Evolutionary conservation across 73 alveolate genomes (phyloP).

Genomic region (Tetrahymena thermophila): DNA sequence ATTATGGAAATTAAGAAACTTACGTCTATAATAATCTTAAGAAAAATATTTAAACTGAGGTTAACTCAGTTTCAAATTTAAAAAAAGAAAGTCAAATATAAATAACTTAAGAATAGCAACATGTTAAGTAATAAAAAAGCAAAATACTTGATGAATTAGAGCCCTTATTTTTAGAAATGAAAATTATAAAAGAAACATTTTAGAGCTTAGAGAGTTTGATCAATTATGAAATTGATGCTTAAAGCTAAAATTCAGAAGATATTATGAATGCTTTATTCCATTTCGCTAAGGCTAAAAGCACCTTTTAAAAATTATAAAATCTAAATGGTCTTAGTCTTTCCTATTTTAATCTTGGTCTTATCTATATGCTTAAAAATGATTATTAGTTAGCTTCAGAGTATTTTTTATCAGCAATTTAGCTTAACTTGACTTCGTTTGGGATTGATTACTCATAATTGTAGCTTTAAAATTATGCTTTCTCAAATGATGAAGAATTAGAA

Average conservation of each 20-base stretch:
- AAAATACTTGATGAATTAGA: background rate
- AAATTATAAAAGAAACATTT: background rate
- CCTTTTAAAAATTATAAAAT: background rate
- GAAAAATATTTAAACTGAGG: too few relatives aligned
- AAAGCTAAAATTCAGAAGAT: background rate
- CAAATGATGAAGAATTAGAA: background rate
- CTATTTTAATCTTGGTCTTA: background rate
- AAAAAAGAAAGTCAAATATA: too few relatives aligned
- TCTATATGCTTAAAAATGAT: background rate
- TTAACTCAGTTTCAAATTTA: too few relatives aligned
- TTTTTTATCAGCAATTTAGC: background rate
- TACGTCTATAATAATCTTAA: too few relatives aligned
- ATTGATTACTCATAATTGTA: background rate
- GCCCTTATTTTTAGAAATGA: background rate
- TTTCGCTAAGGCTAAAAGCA: background rate
- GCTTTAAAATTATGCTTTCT: background rate
- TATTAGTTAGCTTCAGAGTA: background rate
- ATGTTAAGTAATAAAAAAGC: background rate
- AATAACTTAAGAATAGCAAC: too few relatives aligned
- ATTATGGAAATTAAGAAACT: too few relatives aligned
- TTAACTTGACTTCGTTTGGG: background rate
- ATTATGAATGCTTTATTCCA: background rate
- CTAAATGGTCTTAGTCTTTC: background rate
- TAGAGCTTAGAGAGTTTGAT: background rate
- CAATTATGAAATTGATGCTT: background rate